These are phyloP conservation scores for Cymbidium sinense DNA, from an alignment of 106 monocot species.

Conservation along the genomic window DNA sequence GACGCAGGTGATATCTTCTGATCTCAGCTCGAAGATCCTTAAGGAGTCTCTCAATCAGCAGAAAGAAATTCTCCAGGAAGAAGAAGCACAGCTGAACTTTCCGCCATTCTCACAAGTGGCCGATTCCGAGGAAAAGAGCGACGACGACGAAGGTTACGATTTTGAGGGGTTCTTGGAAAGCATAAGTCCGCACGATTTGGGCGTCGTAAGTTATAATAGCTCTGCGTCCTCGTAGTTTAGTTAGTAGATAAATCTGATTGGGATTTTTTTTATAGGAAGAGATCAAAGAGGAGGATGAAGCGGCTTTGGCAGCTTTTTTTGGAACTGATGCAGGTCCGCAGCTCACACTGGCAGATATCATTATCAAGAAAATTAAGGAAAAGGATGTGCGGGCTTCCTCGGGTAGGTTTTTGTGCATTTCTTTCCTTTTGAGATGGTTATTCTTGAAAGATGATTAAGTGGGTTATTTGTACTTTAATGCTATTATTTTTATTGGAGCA, in stretches of 20 bases:
- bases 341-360: slow-evolving; percentile 70
- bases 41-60: slow-evolving; percentile 69
- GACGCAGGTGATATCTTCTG: slow-evolving; percentile 48
- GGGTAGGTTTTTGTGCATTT: slow-evolving; percentile 1
- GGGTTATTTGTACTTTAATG: neutral
- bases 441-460: neutral
- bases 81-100: neutral
- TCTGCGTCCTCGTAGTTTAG: neutral
- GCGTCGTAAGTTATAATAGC: slow-evolving; percentile 18
- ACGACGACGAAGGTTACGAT: slow-evolving; percentile 37
- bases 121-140: slow-evolving; percentile 13
- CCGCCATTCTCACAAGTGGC: slow-evolving; percentile 19
- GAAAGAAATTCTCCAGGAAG: slow-evolving; percentile 58
- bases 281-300: slow-evolving; percentile 89
- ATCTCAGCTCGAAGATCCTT: slow-evolving; percentile 72
- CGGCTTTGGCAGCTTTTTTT: slow-evolving; percentile 65
- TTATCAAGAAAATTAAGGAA: slow-evolving; percentile 75
- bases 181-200: slow-evolving; percentile 43
- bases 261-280: slow-evolving; percentile 33
- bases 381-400: slow-evolving; percentile 53
- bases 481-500: neutral
- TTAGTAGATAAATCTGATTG: neutral
- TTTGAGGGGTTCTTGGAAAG: slow-evolving; percentile 71
- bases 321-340: slow-evolving; percentile 43
- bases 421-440: neutral